Conservation (phyloP, 192 early-diverging fungal species). For the Spizellomyces punctatus region DNA sequence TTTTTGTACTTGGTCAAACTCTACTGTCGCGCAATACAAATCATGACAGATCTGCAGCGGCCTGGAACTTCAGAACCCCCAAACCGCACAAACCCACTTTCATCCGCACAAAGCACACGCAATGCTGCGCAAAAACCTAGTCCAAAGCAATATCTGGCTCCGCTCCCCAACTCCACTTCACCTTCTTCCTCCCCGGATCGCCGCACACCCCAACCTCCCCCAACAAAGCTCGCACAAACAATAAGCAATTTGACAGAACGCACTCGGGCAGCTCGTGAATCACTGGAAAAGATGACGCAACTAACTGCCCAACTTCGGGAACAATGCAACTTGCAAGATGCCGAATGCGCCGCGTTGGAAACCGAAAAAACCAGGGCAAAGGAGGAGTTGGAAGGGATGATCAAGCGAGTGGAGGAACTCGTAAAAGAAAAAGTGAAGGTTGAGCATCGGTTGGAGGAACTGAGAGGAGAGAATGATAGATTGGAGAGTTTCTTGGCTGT, state of each 20-base stretch:
- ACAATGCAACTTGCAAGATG: constrained; percentile 40
- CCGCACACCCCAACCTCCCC: background rate
- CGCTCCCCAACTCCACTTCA: too few relatives aligned
- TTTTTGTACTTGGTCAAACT: too few relatives aligned
- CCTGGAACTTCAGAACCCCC: too few relatives aligned
- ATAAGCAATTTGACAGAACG: constrained; percentile 38
- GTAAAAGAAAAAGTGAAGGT: constrained; percentile 37
- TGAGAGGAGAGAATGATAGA: constrained; percentile 41
- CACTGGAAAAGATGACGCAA: constrained; percentile 33
- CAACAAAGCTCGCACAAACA: constrained; percentile 31
- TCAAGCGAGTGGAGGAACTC: constrained; percentile 34
- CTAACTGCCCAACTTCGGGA: constrained; percentile 37
- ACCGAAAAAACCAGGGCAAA: constrained; percentile 32
- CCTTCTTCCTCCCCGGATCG: background rate
- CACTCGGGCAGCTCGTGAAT: constrained; percentile 36
- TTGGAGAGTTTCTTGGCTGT: constrained; percentile 39
- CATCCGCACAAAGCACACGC: too few relatives aligned
- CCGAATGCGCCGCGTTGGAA: constrained; percentile 23
- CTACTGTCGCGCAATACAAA: too few relatives aligned
- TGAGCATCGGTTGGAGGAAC: constrained; percentile 40
- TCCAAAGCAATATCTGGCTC: too few relatives aligned
- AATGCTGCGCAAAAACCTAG: too few relatives aligned
- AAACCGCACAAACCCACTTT: too few relatives aligned
- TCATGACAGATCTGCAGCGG: too few relatives aligned
- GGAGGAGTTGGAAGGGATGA: constrained; percentile 37